phyloP scores from a whole-genome alignment of 129 eudicot species.

The Pseudognaphalium luteoalbum region DNA sequence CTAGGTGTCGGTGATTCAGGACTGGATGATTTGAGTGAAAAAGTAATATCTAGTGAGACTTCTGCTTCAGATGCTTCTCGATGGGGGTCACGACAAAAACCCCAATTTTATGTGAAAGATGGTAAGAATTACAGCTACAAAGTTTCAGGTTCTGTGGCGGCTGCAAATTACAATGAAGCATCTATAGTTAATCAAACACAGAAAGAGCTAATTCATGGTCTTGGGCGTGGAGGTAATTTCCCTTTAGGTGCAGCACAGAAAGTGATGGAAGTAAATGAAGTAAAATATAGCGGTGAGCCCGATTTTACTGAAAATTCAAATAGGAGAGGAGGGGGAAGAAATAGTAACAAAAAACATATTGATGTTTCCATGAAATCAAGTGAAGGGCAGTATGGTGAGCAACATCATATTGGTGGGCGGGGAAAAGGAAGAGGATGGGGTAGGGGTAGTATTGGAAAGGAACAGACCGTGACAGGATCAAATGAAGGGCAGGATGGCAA shows the following conservation, averaged over 20 bases:
- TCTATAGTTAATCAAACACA: conserved; percentile 61
- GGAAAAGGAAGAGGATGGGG: conserved; percentile 25
- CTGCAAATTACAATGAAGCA: conserved; percentile 73
- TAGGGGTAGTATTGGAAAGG: conserved; percentile 18
- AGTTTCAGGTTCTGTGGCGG: conserved; percentile 90
- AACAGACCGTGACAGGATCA: not conserved
- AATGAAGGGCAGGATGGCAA: not conserved
- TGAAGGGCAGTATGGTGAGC: conserved; percentile 26
- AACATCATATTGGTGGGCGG: conserved; percentile 21
- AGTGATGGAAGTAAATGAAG: conserved; percentile 45
- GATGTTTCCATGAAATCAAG: conserved; percentile 39
- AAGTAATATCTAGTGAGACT: conserved; percentile 35
- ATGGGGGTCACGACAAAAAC: conserved; percentile 81
- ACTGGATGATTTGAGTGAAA: conserved; percentile 54
- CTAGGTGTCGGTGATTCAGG: conserved; percentile 63
- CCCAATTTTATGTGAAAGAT: conserved; percentile 88
- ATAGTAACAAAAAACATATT: conserved; percentile 44
- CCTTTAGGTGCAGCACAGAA: conserved; percentile 65
- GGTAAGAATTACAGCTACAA: conserved; percentile 95
- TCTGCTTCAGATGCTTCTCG: conserved; percentile 43
- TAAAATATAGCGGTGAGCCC: conserved; percentile 28
- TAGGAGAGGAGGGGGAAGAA: conserved; percentile 48
- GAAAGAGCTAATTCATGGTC: conserved; percentile 71
- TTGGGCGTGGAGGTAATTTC: conserved; percentile 88
- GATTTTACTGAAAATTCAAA: conserved; percentile 30